Conservation (phyloP, 2,329 filamentous ascomycete species). For the Botrytis cinerea region DNA sequence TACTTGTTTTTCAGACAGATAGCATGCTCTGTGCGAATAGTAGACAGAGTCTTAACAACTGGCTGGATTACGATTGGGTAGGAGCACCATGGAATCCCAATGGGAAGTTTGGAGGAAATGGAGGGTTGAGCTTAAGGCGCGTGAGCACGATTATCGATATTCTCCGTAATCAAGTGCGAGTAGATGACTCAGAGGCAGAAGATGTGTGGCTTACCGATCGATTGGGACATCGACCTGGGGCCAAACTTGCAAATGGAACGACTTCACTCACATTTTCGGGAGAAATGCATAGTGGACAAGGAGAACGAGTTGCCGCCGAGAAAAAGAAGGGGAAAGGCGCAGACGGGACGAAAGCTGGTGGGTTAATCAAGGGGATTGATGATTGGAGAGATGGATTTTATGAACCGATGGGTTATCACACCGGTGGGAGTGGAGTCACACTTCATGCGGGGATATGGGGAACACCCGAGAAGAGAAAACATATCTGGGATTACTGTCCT, state of each 20-base stretch:
- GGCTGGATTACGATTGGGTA: constrained; percentile 41
- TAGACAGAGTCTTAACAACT: constrained; percentile 28
- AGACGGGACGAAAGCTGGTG: constrained; percentile 34
- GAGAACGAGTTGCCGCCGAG: constrained; percentile 33
- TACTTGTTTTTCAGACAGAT: constrained; percentile 57
- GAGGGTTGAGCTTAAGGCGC: constrained; percentile 50
- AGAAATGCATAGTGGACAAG: constrained; percentile 48
- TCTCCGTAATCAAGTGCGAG: constrained; percentile 50
- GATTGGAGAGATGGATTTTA: constrained; percentile 56
- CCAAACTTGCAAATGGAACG: constrained; percentile 54
- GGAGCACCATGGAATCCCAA: constrained; percentile 41
- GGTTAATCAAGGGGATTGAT: constrained; percentile 47
- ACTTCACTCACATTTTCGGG: constrained; percentile 53
- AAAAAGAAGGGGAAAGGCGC: constrained; percentile 33
- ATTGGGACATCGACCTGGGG: constrained; percentile 51
- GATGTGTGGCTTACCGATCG: constrained; percentile 59
- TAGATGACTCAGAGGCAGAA: constrained; percentile 51
- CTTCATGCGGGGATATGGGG: constrained; percentile 54
- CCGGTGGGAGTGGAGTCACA: constrained; percentile 50
- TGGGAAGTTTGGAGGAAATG: constrained; percentile 41
- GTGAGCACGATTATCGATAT: constrained; percentile 56
- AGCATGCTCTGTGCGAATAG: constrained; percentile 55
- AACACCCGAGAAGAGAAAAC: constrained; percentile 48
- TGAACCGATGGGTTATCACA: constrained; percentile 61
- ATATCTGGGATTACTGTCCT: constrained; percentile 59